Conservation (phyloP, 2,329 filamentous ascomycete species). For the Neonectria magnoliae region DNA sequence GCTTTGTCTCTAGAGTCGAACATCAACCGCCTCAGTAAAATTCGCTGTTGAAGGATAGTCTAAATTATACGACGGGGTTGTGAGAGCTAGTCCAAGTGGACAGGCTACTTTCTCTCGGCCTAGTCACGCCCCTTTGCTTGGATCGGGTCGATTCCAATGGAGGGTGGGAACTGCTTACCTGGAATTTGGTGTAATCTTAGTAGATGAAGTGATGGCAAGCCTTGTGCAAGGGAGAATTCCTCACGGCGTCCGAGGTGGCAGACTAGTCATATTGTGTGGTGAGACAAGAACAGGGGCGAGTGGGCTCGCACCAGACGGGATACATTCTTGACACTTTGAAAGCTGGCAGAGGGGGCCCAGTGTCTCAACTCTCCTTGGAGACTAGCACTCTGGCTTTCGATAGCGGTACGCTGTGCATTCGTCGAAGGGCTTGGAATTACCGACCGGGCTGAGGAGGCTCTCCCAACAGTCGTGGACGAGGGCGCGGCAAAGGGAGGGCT, state of each 20-base stretch:
- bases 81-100: neutral
- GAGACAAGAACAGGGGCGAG: slow-evolving; percentile 39
- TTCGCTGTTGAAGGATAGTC: neutral
- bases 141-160: slow-evolving; percentile 2
- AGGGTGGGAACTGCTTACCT: slow-evolving; percentile 9
- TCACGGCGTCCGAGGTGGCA: slow-evolving; percentile 7
- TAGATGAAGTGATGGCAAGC: slow-evolving; percentile 6
- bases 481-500: slow-evolving; percentile 7
- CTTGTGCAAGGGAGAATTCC: slow-evolving; percentile 27
- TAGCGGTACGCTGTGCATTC: slow-evolving; percentile 30
- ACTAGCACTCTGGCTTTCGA: slow-evolving; percentile 12
- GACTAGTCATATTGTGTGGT: slow-evolving; percentile 20
- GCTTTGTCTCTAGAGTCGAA: neutral
- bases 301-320: slow-evolving; percentile 20
- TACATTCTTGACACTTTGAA: slow-evolving; percentile 35
- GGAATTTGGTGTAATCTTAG: slow-evolving; percentile 40
- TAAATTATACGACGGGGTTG: neutral
- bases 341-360: slow-evolving; percentile 24
- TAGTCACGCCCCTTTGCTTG: neutral
- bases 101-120: neutral
- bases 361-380: slow-evolving; percentile 38
- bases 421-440: slow-evolving; percentile 19
- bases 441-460: slow-evolving; percentile 4
- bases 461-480: neutral
- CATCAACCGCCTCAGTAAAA: neutral